Evolutionary conservation across 108 stramenopile species (phyloP).

Genomic region (Schizochytrium sp.): DNA sequence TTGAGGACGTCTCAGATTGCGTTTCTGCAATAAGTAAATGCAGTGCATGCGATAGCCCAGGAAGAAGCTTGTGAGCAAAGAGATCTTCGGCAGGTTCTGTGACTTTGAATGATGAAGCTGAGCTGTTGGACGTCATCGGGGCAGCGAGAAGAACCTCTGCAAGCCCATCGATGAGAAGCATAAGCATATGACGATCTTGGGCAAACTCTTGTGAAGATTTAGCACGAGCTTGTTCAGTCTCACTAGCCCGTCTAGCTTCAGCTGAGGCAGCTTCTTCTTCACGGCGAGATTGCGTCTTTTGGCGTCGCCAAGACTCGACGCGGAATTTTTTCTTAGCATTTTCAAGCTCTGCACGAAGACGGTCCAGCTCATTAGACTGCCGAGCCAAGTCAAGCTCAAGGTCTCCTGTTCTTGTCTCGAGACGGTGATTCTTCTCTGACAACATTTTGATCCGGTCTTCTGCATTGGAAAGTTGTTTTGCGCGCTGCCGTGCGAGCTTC

Average conservation of each 20-base stretch:
- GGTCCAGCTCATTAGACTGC: conserved; percentile 8
- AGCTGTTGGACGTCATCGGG: too few species aligned
- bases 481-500: background rate
- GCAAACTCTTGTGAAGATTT: conserved; percentile 4
- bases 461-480: conserved; percentile 6
- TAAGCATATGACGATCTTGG: conserved; percentile 10
- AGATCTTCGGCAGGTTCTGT: background rate
- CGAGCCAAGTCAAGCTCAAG: background rate
- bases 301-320: conserved; percentile 22
- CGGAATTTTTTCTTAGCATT: conserved; percentile 2
- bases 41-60: conserved; percentile 31
- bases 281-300: background rate
- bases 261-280: conserved; percentile 14
- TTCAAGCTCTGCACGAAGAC: conserved; percentile 28
- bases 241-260: background rate
- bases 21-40: background rate
- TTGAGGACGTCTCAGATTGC: background rate
- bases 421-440: background rate
- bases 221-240: background rate
- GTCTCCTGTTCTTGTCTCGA: background rate
- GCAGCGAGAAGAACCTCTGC: background rate
- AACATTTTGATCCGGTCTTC: background rate
- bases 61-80: conserved; percentile 34
- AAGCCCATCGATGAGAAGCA: background rate
- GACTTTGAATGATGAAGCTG: background rate